Percentiles rank a stretch among this genome's conserved stretches.
These are phyloP conservation scores for Psilocybe azurescens DNA, from an alignment of 768 basidiomycete genomes.

Conservation along the genomic window DNA sequence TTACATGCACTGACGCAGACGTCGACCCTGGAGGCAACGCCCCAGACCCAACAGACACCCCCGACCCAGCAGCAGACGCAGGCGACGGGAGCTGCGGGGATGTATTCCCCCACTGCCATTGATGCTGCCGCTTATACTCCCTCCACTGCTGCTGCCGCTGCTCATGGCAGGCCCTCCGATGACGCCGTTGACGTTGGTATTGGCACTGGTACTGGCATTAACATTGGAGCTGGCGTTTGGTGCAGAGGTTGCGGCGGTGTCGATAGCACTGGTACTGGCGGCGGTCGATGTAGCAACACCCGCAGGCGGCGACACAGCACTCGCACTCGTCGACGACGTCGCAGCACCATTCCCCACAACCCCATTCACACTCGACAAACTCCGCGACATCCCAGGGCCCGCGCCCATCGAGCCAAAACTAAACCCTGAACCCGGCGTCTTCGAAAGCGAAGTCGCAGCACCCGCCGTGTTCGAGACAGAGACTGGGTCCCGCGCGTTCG, in stretches of 20 bases:
- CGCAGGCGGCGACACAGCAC: not conserved
- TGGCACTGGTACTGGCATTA: slow-evolving; percentile 1
- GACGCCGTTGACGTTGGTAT: not conserved
- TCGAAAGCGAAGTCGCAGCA: slow-evolving; percentile 2
- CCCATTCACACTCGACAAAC: not conserved
- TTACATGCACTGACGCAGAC: slow-evolving; percentile 29
- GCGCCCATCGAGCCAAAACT: not conserved
- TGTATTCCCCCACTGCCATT: slow-evolving; percentile 45
- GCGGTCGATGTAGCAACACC: not conserved
- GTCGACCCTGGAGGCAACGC: not conserved
- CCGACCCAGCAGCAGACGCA: slow-evolving; percentile 52
- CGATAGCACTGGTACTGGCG: not conserved
- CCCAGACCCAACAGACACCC: slow-evolving; percentile 43
- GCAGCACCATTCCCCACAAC: too few relatives aligned
- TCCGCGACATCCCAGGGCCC: too few relatives aligned
- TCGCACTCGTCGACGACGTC: not conserved
- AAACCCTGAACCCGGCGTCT: slow-evolving; percentile 7
- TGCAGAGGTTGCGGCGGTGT: not conserved
- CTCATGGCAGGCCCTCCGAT: slow-evolving; percentile 22
- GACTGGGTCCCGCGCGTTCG: slow-evolving; percentile 1
- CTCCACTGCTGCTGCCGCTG: slow-evolving; percentile 19
- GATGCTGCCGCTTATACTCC: slow-evolving; percentile 17
- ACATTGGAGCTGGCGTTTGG: not conserved
- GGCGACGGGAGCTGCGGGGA: slow-evolving; percentile 84
- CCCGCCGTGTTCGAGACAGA: slow-evolving; percentile 10